phyloP scores from a whole-genome alignment of 768 basidiomycete species.

The Brasilioporus rufonigricans region DNA sequence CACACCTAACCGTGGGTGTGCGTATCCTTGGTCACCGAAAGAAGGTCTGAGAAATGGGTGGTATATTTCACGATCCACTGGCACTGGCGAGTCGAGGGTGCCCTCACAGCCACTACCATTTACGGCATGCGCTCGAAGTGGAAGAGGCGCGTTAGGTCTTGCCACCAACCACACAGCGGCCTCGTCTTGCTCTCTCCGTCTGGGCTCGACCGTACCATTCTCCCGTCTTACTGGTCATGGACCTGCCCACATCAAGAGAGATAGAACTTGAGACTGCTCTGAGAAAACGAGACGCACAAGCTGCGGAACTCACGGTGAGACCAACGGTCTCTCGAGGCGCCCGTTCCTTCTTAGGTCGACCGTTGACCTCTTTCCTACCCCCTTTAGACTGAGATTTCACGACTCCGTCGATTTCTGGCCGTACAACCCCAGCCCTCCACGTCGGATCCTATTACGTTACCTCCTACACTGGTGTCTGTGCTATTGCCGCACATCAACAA shows the following conservation, averaged over 20 bases:
- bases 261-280: slow-evolving; percentile 78
- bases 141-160: slow-evolving; percentile 29
- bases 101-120: slow-evolving; percentile 33
- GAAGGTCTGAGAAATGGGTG: background rate
- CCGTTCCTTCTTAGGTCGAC: slow-evolving; percentile 14
- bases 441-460: slow-evolving; percentile 65
- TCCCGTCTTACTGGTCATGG: slow-evolving; percentile 43
- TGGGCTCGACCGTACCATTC: slow-evolving; percentile 13
- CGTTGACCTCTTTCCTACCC: slow-evolving; percentile 16
- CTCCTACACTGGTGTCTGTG: slow-evolving; percentile 66
- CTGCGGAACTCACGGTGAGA: slow-evolving; percentile 71
- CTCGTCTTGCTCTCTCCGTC: slow-evolving; percentile 13
- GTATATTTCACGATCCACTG: background rate
- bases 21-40: background rate
- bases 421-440: slow-evolving; percentile 57
- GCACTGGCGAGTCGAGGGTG: no score
- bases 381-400: slow-evolving; percentile 67
- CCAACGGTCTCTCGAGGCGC: slow-evolving; percentile 18
- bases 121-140: slow-evolving; percentile 28
- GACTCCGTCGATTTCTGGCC: slow-evolving; percentile 62
- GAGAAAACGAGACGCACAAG: slow-evolving; percentile 70
- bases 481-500: slow-evolving; percentile 64
- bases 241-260: slow-evolving; percentile 71
- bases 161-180: slow-evolving; percentile 31
- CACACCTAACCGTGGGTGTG: background rate